phyloP scores from a whole-genome alignment of 768 basidiomycete species.

The Naematelia aurantialba region DNA sequence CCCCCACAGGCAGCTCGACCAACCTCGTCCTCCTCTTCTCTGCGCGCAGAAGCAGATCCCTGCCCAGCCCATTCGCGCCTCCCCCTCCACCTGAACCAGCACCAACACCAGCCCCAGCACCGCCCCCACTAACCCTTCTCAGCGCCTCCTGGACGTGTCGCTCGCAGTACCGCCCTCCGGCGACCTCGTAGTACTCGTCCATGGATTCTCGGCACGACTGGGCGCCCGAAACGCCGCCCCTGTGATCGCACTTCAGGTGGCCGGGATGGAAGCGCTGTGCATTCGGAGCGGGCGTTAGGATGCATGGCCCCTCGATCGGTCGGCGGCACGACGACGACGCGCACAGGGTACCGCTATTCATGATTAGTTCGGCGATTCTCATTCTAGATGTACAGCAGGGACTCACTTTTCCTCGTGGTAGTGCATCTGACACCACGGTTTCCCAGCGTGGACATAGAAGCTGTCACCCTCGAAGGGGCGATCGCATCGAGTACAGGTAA shows the following conservation, averaged over 20 bases:
- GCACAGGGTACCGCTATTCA: conserved; percentile 66
- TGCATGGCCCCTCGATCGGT: conserved; percentile 91
- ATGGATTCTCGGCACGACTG: conserved; percentile 57
- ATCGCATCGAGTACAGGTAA: conserved; percentile 79
- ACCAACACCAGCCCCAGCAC: conserved; percentile 36
- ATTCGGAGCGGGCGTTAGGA: conserved; percentile 62
- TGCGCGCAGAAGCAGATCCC: conserved; percentile 57
- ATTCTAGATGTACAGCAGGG: not conserved
- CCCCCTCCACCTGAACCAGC: conserved; percentile 42
- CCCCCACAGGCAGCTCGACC: conserved; percentile 60
- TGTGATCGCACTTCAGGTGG: conserved; percentile 77
- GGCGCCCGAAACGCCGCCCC: conserved; percentile 46
- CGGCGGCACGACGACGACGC: conserved; percentile 71
- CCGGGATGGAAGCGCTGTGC: conserved; percentile 82
- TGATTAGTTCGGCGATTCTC: not conserved
- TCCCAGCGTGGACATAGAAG: conserved; percentile 87
- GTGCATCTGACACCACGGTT: conserved; percentile 85
- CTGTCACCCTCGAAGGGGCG: conserved; percentile 85
- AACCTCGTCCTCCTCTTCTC: conserved; percentile 75
- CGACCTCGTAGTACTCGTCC: conserved; percentile 81
- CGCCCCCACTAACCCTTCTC: conserved; percentile 23
- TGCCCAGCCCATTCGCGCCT: too few relatives aligned
- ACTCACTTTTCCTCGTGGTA: conserved; percentile 79
- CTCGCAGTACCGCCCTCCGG: conserved; percentile 73
- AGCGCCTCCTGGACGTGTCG: conserved; percentile 59